These are phyloP conservation scores for Phlebiopsis gigantea DNA, from an alignment of 768 basidiomycete species.

Conservation along the genomic window DNA sequence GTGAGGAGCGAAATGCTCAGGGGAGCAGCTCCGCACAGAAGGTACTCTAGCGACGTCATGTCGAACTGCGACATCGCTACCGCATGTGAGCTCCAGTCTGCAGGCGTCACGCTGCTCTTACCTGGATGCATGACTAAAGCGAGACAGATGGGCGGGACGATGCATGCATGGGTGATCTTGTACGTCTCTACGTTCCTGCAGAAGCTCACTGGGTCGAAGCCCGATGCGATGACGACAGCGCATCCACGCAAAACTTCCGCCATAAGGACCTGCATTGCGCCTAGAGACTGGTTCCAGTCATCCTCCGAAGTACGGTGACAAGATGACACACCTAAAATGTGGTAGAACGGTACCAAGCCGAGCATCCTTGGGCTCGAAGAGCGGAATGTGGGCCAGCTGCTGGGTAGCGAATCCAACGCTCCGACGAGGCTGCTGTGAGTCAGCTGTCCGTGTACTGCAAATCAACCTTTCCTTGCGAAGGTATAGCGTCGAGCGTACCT, in stretches of 20 bases:
- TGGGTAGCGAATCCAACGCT: conserved; percentile 45
- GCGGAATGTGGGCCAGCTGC: conserved; percentile 37
- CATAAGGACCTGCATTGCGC: conserved; percentile 56
- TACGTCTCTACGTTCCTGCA: conserved; percentile 63
- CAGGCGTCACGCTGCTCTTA: conserved; percentile 24
- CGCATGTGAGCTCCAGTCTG: neutral
- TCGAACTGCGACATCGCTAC: conserved; percentile 64
- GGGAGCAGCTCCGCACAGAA: conserved; percentile 80
- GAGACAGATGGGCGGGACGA: conserved; percentile 83
- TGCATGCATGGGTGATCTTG: conserved; percentile 47
- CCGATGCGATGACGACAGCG: conserved; percentile 52
- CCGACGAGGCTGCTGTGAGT: conserved; percentile 66
- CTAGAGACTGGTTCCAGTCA: conserved; percentile 23
- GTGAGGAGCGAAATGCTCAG: conserved; percentile 58
- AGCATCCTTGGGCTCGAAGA: conserved; percentile 46
- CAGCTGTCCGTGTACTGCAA: no score
- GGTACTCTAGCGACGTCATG: conserved; percentile 47
- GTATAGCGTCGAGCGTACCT: conserved; percentile 23
- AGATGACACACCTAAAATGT: conserved; percentile 46
- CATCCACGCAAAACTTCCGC: conserved; percentile 47
- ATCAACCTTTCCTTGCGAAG: neutral
- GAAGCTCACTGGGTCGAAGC: conserved; percentile 69
- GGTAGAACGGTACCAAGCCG: conserved; percentile 59
- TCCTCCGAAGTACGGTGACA: conserved; percentile 49
- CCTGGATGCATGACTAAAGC: conserved; percentile 65